Conservation (phyloP, 139 green algal species). For the Volvox africanus region DNA sequence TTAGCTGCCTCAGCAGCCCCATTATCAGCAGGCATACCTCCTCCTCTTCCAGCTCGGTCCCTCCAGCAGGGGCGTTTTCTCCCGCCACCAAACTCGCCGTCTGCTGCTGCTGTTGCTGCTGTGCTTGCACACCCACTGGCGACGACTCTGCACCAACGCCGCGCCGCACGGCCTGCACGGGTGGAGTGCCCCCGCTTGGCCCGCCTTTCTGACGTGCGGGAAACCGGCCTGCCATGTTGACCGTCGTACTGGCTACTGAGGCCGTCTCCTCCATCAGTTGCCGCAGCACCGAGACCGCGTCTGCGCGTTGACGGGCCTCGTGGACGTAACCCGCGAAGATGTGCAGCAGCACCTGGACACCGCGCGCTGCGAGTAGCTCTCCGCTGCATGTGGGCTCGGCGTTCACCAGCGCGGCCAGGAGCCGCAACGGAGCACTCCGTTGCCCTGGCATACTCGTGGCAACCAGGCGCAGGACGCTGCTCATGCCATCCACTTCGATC, state of each 20-base stretch:
- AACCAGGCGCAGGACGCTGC: not conserved
- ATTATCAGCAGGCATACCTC: not conserved
- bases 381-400: not conserved
- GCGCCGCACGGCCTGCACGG: too few species aligned
- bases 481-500: not conserved
- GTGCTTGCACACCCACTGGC: too few species aligned
- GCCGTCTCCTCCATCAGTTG: not conserved
- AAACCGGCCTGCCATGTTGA: not conserved
- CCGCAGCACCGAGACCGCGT: not conserved
- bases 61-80: too few species aligned
- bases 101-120: too few species aligned
- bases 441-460: not conserved
- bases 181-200: too few species aligned
- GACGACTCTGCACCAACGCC: too few species aligned
- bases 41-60: not conserved
- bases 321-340: not conserved
- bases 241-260: not conserved
- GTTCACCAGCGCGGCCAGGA: constrained; percentile 45
- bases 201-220: not conserved
- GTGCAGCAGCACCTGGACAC: constrained; percentile 48
- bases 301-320: not conserved
- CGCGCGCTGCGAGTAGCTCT: constrained; percentile 50
- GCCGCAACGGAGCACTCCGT: not conserved
- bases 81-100: too few species aligned
- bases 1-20: not conserved